These are phyloP conservation scores for Ophiostoma sp. DNA, from an alignment of 2,329 filamentous ascomycete species.

Conservation along the genomic window DNA sequence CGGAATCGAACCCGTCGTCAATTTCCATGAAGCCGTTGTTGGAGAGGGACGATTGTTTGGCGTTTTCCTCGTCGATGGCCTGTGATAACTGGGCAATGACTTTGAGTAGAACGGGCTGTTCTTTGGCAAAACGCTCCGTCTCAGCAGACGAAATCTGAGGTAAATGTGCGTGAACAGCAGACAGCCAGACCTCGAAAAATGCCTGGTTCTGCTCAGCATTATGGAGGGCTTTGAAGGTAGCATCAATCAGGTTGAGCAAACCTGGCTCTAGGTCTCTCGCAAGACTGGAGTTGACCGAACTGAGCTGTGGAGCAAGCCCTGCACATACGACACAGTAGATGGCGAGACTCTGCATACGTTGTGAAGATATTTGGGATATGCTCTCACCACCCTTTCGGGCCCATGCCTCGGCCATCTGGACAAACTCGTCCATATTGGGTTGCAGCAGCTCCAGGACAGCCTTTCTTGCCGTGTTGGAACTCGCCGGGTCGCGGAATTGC, in stretches of 20 bases:
- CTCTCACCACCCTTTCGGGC: conserved; percentile 45
- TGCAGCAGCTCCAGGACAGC: conserved; percentile 55
- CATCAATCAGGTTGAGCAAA: conserved; percentile 45
- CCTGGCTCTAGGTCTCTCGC: conserved; percentile 50
- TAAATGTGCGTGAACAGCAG: conserved; percentile 47
- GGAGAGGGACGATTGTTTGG: conserved; percentile 39
- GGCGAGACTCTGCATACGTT: conserved; percentile 54
- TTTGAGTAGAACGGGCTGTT: conserved; percentile 45
- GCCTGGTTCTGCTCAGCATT: conserved; percentile 47
- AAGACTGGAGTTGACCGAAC: conserved; percentile 49
- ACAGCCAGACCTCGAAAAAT: conserved; percentile 50
- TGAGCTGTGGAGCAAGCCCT: conserved; percentile 51
- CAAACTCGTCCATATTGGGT: conserved; percentile 54
- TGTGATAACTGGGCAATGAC: conserved; percentile 46
- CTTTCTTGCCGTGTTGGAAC: conserved; percentile 48
- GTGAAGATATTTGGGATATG: conserved; percentile 51
- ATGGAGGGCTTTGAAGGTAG: conserved; percentile 44
- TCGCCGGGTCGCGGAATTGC: conserved; percentile 26
- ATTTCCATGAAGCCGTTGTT: conserved; percentile 64
- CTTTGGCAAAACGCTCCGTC: conserved; percentile 42
- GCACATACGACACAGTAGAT: conserved; percentile 49
- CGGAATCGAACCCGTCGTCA: conserved; percentile 64
- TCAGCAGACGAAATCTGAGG: conserved; percentile 45
- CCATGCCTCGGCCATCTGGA: conserved; percentile 51
- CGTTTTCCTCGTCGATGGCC: conserved; percentile 37